These are phyloP conservation scores for Macaranga tanarius DNA, from an alignment of 441 rosid species.

Conservation along the genomic window DNA sequence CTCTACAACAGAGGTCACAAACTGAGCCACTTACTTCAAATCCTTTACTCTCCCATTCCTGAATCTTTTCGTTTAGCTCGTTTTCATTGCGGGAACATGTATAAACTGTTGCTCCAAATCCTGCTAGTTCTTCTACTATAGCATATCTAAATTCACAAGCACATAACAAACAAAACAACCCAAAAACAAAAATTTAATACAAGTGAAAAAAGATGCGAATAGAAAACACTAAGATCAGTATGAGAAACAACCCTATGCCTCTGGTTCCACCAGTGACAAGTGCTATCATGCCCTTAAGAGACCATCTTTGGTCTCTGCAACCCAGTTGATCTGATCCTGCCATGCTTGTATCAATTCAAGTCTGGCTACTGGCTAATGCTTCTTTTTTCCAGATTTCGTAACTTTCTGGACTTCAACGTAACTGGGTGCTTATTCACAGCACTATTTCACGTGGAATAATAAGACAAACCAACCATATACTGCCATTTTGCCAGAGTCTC, in stretches of 20 bases:
- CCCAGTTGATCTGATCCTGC: constrained; percentile 1
- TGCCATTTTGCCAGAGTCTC: no score
- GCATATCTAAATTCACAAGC: constrained; percentile 12
- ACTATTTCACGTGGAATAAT: no score
- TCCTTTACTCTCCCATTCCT: constrained; percentile 24
- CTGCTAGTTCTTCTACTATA: constrained; percentile 25
- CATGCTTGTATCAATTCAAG: no score
- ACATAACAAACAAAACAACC: background rate
- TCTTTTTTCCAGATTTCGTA: no score
- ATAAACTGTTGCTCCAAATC: constrained; percentile 26
- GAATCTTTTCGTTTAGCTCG: constrained; percentile 17
- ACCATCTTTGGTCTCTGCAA: constrained; percentile 40
- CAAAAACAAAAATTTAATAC: background rate
- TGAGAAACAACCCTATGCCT: constrained; percentile 38
- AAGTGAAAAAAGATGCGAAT: background rate
- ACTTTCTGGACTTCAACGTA: no score
- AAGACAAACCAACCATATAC: no score
- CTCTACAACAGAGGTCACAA: constrained; percentile 10
- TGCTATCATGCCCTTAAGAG: constrained; percentile 43
- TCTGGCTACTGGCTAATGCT: no score
- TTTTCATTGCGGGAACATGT: constrained; percentile 24
- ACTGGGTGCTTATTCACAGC: no score
- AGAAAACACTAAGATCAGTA: no score
- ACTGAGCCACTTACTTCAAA: constrained; percentile 24
- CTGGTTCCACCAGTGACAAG: constrained; percentile 49